Percentiles rank a stretch among this genome's conserved stretches.
Evolutionary conservation across 1,139 yeast genomes (phyloP).

Genomic region (Magnusiomyces paraingens): DNA sequence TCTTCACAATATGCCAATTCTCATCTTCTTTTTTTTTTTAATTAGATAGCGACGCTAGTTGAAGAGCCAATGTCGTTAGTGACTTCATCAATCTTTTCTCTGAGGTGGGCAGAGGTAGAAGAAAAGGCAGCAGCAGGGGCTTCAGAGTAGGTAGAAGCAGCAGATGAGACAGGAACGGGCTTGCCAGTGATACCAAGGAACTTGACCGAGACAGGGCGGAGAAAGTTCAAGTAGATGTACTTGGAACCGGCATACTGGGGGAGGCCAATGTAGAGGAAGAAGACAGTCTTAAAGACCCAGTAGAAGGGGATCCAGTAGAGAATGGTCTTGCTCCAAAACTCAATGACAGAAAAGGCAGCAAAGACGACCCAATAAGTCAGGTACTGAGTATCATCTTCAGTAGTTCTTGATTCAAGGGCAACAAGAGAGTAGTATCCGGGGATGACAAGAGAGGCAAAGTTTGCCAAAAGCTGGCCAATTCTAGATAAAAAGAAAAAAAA

Average conservation of each 20-base stretch:
- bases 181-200: constrained; percentile 33
- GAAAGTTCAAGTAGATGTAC: constrained; percentile 52
- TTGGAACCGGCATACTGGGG: constrained; percentile 87
- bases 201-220: constrained; percentile 69
- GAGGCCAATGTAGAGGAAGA: constrained; percentile 80
- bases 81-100: constrained; percentile 31
- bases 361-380: constrained; percentile 96
- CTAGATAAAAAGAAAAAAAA: constrained; percentile 19
- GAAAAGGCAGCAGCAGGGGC: constrained; percentile 26
- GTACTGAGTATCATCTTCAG: constrained; percentile 75
- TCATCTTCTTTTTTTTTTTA: no score
- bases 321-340: constrained; percentile 92
- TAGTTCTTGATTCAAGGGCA: constrained; percentile 67
- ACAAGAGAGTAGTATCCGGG: constrained; percentile 87
- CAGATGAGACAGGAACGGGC: constrained; percentile 12
- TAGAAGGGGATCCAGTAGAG: constrained; percentile 94
- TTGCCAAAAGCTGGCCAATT: constrained; percentile 85
- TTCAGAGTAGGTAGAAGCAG: constrained; percentile 25
- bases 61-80: constrained; percentile 23
- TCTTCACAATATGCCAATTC: no score
- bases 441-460: constrained; percentile 81
- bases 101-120: constrained; percentile 30
- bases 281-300: constrained; percentile 85
- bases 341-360: constrained; percentile 82
- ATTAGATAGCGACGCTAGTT: constrained; percentile 1